These are phyloP conservation scores for Rhizopus microsporus DNA, from an alignment of 371 early-diverging fungal genomes.

Conservation along the genomic window DNA sequence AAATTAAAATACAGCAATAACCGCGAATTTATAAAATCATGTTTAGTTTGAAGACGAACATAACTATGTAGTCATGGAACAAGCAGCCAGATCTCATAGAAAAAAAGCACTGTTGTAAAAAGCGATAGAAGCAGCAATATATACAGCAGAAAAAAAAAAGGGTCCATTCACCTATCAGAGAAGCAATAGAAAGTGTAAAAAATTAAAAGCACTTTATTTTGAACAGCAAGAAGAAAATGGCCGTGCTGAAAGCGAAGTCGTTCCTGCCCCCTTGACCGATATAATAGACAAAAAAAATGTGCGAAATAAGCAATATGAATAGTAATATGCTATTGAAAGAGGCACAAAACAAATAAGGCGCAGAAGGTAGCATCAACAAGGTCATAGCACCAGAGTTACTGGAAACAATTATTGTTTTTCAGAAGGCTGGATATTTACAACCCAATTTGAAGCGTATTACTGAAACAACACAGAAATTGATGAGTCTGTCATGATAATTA, in stretches of 20 bases:
- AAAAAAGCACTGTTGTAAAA: slow-evolving; percentile 12
- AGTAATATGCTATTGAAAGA: slow-evolving; percentile 15
- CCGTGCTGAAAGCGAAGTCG: slow-evolving; percentile 9
- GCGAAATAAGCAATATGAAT: slow-evolving; percentile 16
- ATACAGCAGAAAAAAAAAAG: slow-evolving; percentile 14
- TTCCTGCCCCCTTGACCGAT: slow-evolving; percentile 12
- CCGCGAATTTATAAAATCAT: too few species aligned
- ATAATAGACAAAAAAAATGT: slow-evolving; percentile 15
- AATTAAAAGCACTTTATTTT: slow-evolving; percentile 11
- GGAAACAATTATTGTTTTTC: slow-evolving; percentile 15
- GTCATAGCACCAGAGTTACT: slow-evolving; percentile 15
- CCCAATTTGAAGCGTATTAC: too few species aligned
- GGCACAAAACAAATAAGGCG: slow-evolving; percentile 16
- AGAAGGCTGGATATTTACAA: too few species aligned
- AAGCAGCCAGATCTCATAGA: slow-evolving; percentile 8
- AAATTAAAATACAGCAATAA: too few species aligned
- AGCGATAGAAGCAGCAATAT: slow-evolving; percentile 4
- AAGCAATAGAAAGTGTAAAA: slow-evolving; percentile 15
- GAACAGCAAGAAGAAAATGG: slow-evolving; percentile 11
- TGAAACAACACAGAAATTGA: too few species aligned
- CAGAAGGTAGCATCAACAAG: slow-evolving; percentile 17
- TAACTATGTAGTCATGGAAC: slow-evolving; percentile 9
- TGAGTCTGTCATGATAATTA: too few species aligned
- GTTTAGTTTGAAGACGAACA: slow-evolving; percentile 10
- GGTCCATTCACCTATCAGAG: slow-evolving; percentile 13